A percentile compares a stretch with the other conserved stretches of the same genome.
Conservation (phyloP, 1,284 basidiomycete genomes). For the Mycena citricolor region DNA sequence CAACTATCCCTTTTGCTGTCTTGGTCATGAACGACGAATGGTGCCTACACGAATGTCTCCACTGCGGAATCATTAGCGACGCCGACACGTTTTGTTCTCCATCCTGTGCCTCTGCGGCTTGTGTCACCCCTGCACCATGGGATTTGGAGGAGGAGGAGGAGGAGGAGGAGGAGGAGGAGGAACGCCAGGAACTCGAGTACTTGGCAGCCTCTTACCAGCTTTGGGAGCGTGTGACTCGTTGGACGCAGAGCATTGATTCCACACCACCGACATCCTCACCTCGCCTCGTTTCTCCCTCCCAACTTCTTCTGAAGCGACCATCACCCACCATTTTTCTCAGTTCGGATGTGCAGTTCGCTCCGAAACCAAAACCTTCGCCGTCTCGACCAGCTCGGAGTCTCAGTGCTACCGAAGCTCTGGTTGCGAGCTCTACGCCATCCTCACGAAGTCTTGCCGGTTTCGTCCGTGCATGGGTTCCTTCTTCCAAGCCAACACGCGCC, state of each 20-base stretch:
- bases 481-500: conserved; percentile 15
- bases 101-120: conserved; percentile 38
- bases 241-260: conserved; percentile 11
- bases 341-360: conserved; percentile 1
- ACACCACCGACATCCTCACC: neutral
- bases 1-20: neutral
- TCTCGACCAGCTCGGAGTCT: conserved; percentile 23
- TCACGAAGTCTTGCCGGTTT: conserved; percentile 33
- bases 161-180: conserved; percentile 29
- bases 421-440: conserved; percentile 40
- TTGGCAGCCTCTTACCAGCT: conserved; percentile 3
- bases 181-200: conserved; percentile 32
- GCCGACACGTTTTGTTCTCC: conserved; percentile 56
- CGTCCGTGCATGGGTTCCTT: conserved; percentile 38
- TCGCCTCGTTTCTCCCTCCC: conserved; percentile 9
- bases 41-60: conserved; percentile 7
- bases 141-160: too few relatives aligned
- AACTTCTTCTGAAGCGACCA: conserved; percentile 15
- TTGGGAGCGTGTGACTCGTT: conserved; percentile 10
- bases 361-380: conserved; percentile 10
- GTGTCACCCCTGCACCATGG: conserved; percentile 24
- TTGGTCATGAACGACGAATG: conserved; percentile 18
- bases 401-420: conserved; percentile 36
- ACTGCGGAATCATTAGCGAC: conserved; percentile 23
- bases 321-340: conserved; percentile 13